Evolutionary conservation across 2,329 filamentous ascomycete species (phyloP).

Genomic region (Claviceps quebecensis): DNA sequence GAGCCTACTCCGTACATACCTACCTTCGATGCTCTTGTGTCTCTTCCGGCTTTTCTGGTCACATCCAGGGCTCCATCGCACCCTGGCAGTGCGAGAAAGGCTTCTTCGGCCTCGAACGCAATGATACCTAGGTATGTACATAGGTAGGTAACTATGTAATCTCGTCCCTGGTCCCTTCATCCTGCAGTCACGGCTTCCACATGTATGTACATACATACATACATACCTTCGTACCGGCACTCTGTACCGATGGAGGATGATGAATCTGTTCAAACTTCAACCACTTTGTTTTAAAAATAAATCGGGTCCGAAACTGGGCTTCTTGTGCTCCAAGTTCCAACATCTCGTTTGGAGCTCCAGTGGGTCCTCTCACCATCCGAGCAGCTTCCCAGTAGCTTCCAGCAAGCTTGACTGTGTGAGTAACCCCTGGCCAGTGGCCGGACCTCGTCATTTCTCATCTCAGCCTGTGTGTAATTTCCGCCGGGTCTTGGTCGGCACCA

Average conservation of each 20-base stretch:
- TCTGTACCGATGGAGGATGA: too few relatives aligned
- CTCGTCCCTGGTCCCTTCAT: not conserved
- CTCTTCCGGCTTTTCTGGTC: too few relatives aligned
- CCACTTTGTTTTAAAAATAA: not conserved
- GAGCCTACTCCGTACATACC: too few relatives aligned
- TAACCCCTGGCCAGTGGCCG: slow-evolving; percentile 1
- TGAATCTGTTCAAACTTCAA: not conserved
- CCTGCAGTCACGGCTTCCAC: not conserved
- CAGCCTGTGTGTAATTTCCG: slow-evolving; percentile 2
- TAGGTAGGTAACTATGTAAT: too few relatives aligned
- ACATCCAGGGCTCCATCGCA: not conserved
- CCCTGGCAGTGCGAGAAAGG: not conserved
- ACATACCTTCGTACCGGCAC: too few relatives aligned
- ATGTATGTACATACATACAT: not conserved
- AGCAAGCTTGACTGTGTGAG: not conserved
- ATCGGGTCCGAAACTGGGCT: not conserved
- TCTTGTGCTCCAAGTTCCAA: not conserved
- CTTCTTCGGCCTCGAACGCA: not conserved
- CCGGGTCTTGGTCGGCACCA: not conserved
- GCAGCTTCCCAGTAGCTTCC: not conserved
- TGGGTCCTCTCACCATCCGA: slow-evolving; percentile 1
- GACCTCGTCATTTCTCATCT: slow-evolving; percentile 5
- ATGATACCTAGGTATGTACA: too few relatives aligned
- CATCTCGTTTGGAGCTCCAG: not conserved
- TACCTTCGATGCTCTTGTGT: too few relatives aligned